These are phyloP conservation scores for Termitomyces sp. DNA, from an alignment of 768 basidiomycete genomes.

Conservation along the genomic window DNA sequence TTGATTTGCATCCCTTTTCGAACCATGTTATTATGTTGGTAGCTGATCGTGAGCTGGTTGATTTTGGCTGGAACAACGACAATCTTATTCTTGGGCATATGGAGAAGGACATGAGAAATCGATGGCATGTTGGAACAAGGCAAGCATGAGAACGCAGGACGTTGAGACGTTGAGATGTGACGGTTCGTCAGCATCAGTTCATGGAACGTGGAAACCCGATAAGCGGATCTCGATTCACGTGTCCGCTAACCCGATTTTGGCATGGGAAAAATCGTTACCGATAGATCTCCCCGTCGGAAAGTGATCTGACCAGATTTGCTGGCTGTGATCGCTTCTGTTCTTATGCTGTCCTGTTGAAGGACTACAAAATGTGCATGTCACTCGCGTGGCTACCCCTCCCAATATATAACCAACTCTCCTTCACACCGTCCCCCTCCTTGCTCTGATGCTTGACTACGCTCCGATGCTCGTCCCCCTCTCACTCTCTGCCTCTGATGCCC, in stretches of 20 bases:
- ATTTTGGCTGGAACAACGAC: constrained; percentile 8
- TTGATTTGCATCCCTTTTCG: constrained; percentile 12
- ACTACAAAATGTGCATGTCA: constrained; percentile 22
- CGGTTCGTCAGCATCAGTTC: constrained; percentile 10
- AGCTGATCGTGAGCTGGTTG: constrained; percentile 8
- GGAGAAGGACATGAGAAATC: constrained; percentile 16
- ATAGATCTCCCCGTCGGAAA: constrained; percentile 19
- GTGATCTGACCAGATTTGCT: constrained; percentile 12
- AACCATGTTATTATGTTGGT: constrained; percentile 13
- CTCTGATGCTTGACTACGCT: constrained; percentile 22
- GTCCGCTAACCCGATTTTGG: constrained; percentile 18
- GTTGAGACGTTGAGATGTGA: constrained; percentile 11
- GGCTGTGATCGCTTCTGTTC: constrained; percentile 15
- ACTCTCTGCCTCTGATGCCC: constrained; percentile 15
- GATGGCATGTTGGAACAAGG: constrained; percentile 11
- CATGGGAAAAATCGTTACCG: constrained; percentile 21
- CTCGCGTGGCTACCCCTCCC: constrained; percentile 16
- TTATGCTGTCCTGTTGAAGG: constrained; percentile 16
- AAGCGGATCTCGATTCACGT: constrained; percentile 24
- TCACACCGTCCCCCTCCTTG: constrained; percentile 13
- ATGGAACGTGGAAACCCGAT: constrained; percentile 17
- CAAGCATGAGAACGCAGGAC: constrained; percentile 14
- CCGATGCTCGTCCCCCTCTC: constrained; percentile 15
- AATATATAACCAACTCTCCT: constrained; percentile 16
- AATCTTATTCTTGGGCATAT: constrained; percentile 17